Conservation (phyloP, 768 basidiomycete species). For the Hericium alpestre region DNA sequence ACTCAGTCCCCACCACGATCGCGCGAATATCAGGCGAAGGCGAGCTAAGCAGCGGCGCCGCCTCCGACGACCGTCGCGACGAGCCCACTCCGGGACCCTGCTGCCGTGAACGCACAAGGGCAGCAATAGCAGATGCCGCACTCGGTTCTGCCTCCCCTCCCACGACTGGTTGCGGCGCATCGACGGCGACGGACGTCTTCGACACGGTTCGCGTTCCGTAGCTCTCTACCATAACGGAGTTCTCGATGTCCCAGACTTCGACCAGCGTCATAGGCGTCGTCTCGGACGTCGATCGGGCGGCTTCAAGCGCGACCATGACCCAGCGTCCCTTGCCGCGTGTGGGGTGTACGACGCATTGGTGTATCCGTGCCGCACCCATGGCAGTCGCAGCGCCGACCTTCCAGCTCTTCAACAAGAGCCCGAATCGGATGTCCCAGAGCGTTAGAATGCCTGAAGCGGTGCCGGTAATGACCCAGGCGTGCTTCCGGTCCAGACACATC, state of each 20-base stretch:
- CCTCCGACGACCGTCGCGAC: slow-evolving; percentile 14
- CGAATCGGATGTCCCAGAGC: slow-evolving; percentile 94
- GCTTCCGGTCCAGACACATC: slow-evolving; percentile 74
- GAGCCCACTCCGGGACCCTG: slow-evolving; percentile 18
- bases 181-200: slow-evolving; percentile 33
- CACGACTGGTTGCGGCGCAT: slow-evolving; percentile 41
- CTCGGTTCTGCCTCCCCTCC: slow-evolving; percentile 49
- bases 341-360: slow-evolving; percentile 76
- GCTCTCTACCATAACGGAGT: slow-evolving; percentile 65
- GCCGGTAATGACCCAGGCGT: slow-evolving; percentile 81
- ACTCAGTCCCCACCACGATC: slow-evolving; percentile 63
- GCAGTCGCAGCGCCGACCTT: slow-evolving; percentile 48
- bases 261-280: slow-evolving; percentile 33
- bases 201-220: slow-evolving; percentile 50
- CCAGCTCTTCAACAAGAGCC: slow-evolving; percentile 83
- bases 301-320: slow-evolving; percentile 77
- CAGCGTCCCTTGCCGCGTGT: slow-evolving; percentile 80
- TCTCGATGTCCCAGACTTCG: slow-evolving; percentile 92
- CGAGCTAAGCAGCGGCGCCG: slow-evolving; percentile 24
- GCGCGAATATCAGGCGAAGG: slow-evolving; percentile 62
- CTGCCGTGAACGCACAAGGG: slow-evolving; percentile 65
- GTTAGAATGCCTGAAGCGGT: slow-evolving; percentile 78
- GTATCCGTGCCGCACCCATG: slow-evolving; percentile 46
- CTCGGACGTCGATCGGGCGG: slow-evolving; percentile 26
- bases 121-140: slow-evolving; percentile 68